These are phyloP conservation scores for Eudorina sp. DNA, from an alignment of 139 green algal species.

Conservation along the genomic window DNA sequence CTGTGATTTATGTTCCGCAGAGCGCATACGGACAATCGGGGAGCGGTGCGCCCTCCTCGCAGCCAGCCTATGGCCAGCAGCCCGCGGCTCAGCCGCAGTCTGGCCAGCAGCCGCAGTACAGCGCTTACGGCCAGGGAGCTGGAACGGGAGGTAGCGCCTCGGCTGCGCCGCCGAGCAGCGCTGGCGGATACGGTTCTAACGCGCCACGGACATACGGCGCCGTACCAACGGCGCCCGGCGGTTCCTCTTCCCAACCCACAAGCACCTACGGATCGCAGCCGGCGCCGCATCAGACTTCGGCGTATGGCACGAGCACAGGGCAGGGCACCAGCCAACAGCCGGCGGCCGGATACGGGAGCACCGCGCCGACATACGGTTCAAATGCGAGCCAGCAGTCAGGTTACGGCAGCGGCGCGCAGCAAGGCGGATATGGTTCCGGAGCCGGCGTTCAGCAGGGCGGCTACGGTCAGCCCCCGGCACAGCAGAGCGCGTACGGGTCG, in stretches of 20 bases:
- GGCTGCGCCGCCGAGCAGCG: neutral
- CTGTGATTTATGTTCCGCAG: constrained; percentile 12
- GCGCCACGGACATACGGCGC: neutral
- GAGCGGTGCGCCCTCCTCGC: neutral
- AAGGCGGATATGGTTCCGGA: neutral
- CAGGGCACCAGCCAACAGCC: neutral
- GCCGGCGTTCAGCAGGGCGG: neutral
- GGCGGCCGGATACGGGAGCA: constrained; percentile 2
- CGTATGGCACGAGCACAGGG: neutral
- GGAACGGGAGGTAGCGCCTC: neutral
- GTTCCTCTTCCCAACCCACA: neutral
- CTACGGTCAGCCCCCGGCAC: neutral
- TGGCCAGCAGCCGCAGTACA: constrained; percentile 29
- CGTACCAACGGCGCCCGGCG: neutral
- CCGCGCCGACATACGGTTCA: neutral
- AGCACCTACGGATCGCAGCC: constrained; percentile 17
- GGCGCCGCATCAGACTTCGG: neutral
- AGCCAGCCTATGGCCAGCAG: constrained; percentile 11
- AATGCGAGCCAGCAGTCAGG: neutral
- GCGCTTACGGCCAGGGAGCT: neutral
- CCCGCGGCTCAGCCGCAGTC: neutral
- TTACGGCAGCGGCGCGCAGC: constrained; percentile 16
- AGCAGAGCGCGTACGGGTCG: constrained; percentile 20
- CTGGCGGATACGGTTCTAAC: neutral
- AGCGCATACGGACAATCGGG: constrained; percentile 14